These are phyloP conservation scores for Phytomonas sp. DNA, from an alignment of 208 protist genomes.

Conservation along the genomic window DNA sequence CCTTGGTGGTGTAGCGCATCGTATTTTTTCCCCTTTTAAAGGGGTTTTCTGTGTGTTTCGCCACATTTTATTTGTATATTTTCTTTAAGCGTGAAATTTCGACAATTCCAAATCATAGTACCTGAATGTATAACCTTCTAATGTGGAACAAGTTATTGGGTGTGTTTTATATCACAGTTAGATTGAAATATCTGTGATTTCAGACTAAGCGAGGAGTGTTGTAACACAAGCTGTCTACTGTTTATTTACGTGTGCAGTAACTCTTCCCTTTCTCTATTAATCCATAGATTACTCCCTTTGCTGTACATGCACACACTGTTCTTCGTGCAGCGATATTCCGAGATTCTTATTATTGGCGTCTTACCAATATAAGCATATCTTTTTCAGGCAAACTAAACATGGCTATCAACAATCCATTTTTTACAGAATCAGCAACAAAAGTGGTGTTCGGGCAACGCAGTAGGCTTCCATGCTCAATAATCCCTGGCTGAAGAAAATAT, in stretches of 20 bases:
- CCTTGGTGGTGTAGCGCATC: not conserved
- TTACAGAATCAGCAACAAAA: not conserved
- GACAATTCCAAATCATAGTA: not conserved
- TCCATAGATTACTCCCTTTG: not conserved
- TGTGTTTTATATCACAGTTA: not conserved
- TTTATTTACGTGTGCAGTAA: not conserved
- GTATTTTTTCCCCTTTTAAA: slow-evolving; percentile 1
- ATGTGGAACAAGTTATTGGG: not conserved
- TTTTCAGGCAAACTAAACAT: not conserved
- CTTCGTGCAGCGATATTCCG: not conserved
- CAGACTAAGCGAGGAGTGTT: not conserved
- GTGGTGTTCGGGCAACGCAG: not conserved
- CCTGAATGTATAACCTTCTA: not conserved
- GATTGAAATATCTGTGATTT: not conserved
- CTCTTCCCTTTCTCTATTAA: not conserved
- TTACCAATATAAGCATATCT: not conserved
- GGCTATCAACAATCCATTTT: not conserved
- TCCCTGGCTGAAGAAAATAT: not conserved
- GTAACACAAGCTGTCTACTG: not conserved
- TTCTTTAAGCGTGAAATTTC: not conserved
- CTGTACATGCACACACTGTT: not conserved
- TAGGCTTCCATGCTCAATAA: not conserved
- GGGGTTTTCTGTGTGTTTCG: not conserved
- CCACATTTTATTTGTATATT: not conserved
- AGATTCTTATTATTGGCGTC: not conserved